These are phyloP conservation scores for Rhododendron ovatum DNA, from an alignment of 148 eudicot species.

Conservation along the genomic window DNA sequence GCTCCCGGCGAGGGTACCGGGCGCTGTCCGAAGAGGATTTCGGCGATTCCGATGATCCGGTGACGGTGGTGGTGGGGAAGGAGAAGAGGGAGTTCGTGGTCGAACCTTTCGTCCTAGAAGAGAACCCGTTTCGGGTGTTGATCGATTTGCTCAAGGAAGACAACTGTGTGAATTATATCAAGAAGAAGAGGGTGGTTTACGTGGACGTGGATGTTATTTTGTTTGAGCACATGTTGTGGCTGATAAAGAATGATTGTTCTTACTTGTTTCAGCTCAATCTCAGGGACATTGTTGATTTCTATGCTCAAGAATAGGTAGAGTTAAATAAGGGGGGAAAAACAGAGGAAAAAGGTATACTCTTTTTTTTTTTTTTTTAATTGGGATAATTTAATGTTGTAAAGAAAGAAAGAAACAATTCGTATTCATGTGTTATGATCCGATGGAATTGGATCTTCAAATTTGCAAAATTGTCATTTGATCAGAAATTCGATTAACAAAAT, in stretches of 20 bases:
- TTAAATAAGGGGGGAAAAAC: background rate
- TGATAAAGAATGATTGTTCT: background rate
- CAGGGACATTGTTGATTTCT: background rate
- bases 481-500: background rate
- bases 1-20: constrained; percentile 30
- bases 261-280: background rate
- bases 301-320: background rate
- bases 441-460: background rate
- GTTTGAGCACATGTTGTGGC: background rate
- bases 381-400: background rate
- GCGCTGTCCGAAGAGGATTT: constrained; percentile 12
- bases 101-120: constrained; percentile 40
- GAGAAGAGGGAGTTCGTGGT: constrained; percentile 41
- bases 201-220: background rate
- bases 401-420: background rate
- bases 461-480: no score
- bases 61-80: constrained; percentile 49
- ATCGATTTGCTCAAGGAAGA: constrained; percentile 19
- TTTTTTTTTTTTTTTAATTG: background rate
- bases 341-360: background rate
- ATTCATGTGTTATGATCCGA: background rate
- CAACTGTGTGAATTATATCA: background rate
- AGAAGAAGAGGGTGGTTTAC: background rate
- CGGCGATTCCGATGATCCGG: constrained; percentile 12
- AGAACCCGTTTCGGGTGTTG: constrained; percentile 42